Evolutionary conservation across 805 yeast genomes (phyloP).

Genomic region (Candida adriatica): DNA sequence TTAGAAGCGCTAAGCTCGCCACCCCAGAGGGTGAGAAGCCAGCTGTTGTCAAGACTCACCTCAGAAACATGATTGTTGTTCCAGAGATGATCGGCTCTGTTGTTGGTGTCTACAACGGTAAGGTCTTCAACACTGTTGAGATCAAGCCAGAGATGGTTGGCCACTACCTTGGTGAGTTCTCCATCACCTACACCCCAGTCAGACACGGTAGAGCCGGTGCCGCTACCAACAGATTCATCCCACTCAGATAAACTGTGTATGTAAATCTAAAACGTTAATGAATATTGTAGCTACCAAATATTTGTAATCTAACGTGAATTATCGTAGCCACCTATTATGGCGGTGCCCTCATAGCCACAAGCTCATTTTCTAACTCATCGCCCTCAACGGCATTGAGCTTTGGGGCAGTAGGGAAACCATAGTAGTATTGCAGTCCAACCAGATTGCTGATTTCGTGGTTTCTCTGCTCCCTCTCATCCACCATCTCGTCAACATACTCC

Average conservation of each 20-base stretch:
- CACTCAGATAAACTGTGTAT: slow-evolving; percentile 42
- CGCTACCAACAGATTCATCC: slow-evolving; percentile 69
- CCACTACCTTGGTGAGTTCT: slow-evolving; percentile 99
- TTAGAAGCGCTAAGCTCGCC: slow-evolving; percentile 93
- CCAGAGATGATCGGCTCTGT: slow-evolving; percentile 99
- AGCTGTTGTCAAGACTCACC: slow-evolving; percentile 95
- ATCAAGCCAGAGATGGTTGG: slow-evolving; percentile 99
- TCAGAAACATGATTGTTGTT: slow-evolving; percentile 96
- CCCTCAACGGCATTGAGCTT: slow-evolving; percentile 54
- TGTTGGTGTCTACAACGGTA: slow-evolving; percentile 99
- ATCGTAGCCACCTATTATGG: background rate
- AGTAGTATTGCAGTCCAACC: slow-evolving; percentile 57
- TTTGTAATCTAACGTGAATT: no score
- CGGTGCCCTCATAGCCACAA: slow-evolving; percentile 43
- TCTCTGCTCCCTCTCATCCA: slow-evolving; percentile 59
- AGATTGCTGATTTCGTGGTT: slow-evolving; percentile 66
- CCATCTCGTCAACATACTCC: slow-evolving; percentile 38
- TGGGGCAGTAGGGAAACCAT: slow-evolving; percentile 83
- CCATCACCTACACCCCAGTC: slow-evolving; percentile 98
- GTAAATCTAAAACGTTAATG: slow-evolving; percentile 18
- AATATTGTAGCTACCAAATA: no score
- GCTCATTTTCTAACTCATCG: slow-evolving; percentile 71
- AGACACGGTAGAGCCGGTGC: slow-evolving; percentile 98
- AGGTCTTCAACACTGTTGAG: slow-evolving; percentile 98
- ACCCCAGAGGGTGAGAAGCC: slow-evolving; percentile 95